Evolutionary conservation across 106 monocot genomes (phyloP).

Genomic region (Phalaenopsis aphrodite): DNA sequence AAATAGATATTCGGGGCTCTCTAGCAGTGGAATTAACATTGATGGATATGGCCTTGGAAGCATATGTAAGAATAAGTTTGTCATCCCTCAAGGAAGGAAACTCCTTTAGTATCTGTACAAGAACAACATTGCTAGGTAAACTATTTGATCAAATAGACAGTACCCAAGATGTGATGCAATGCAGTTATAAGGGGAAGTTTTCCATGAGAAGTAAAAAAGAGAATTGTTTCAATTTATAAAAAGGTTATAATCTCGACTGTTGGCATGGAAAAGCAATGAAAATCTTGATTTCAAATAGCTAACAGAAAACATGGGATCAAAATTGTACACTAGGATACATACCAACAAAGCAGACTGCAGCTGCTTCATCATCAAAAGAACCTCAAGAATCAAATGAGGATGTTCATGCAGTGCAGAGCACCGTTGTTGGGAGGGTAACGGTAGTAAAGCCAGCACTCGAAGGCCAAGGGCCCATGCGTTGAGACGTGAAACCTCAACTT

Average conservation of each 20-base stretch:
- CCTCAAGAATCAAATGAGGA: conserved; percentile 92
- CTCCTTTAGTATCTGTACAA: conserved; percentile 76
- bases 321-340: conserved; percentile 5
- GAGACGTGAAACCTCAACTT: conserved; percentile 56
- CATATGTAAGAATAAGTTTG: conserved; percentile 60
- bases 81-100: conserved; percentile 85
- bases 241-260: background rate
- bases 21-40: conserved; percentile 50
- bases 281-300: background rate
- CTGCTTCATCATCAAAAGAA: conserved; percentile 95
- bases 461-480: conserved; percentile 95
- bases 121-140: background rate
- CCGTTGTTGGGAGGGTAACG: conserved; percentile 79
- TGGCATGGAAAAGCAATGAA: background rate
- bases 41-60: conserved; percentile 76
- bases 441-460: conserved; percentile 67
- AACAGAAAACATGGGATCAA: background rate
- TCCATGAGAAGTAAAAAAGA: background rate
- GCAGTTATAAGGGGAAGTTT: background rate
- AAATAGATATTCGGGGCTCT: conserved; percentile 54
- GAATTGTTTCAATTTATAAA: background rate
- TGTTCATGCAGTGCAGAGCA: conserved; percentile 91
- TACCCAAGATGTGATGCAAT: background rate
- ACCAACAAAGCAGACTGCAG: conserved; percentile 90
- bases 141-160: background rate